Conservation (phyloP, 768 basidiomycete species). For the Lactarius sp. region DNA sequence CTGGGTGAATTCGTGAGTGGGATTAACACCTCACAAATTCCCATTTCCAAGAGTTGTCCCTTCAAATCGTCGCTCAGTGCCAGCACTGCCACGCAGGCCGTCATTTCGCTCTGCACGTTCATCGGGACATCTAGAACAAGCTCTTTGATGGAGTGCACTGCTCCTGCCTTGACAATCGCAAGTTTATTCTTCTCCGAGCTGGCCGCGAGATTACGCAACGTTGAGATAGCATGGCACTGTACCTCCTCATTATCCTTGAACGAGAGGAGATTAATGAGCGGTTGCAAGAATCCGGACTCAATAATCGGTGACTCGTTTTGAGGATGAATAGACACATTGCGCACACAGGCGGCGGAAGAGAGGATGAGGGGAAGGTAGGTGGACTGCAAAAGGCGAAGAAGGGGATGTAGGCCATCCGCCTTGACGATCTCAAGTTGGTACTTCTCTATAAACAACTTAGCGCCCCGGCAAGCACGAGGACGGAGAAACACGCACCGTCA, state of each 20-base stretch:
- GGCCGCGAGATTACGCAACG: constrained; percentile 92
- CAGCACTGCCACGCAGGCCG: constrained; percentile 94
- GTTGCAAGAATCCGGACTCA: constrained; percentile 94
- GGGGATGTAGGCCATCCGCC: constrained; percentile 84
- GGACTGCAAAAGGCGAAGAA: constrained; percentile 91
- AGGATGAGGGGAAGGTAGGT: constrained; percentile 97
- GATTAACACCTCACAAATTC: constrained; percentile 95
- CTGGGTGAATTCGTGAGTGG: constrained; percentile 94
- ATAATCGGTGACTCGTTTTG: constrained; percentile 99
- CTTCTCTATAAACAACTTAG: constrained; percentile 60
- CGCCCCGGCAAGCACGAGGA: neutral
- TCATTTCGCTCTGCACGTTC: constrained; percentile 99
- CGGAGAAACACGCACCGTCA: constrained; percentile 58
- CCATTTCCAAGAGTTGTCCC: constrained; percentile 95
- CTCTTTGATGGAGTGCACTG: constrained; percentile 94
- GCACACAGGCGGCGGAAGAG: constrained; percentile 96
- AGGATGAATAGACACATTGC: constrained; percentile 98
- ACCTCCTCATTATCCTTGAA: constrained; percentile 99
- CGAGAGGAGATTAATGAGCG: constrained; percentile 90
- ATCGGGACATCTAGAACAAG: constrained; percentile 92
- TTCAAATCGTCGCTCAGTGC: constrained; percentile 97
- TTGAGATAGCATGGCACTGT: constrained; percentile 98
- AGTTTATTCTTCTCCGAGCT: constrained; percentile 98
- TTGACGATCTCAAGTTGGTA: constrained; percentile 99
- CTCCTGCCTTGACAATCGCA: constrained; percentile 96